phyloP scores from a whole-genome alignment of 768 basidiomycete genomes.

The Heimioporus sp. region DNA sequence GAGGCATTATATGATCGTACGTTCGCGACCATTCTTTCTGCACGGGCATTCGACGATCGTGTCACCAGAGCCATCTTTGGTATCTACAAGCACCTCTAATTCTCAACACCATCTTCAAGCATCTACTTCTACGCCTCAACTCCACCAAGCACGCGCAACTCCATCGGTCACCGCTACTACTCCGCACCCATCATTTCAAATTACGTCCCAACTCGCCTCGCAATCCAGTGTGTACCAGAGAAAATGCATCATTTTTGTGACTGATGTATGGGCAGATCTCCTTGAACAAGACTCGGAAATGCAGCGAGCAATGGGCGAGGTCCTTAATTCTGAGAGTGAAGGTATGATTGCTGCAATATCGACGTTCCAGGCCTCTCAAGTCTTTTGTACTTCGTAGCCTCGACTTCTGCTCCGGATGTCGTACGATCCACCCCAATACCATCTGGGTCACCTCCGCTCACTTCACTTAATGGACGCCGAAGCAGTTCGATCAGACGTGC shows the following conservation, averaged over 20 bases:
- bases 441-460: constrained; percentile 10
- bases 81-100: constrained; percentile 13
- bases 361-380: background rate
- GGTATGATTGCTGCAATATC: constrained; percentile 10
- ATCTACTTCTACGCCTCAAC: constrained; percentile 37
- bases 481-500: constrained; percentile 6
- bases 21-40: constrained; percentile 11
- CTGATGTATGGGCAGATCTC: constrained; percentile 44
- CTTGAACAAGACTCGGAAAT: constrained; percentile 72
- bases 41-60: constrained; percentile 1
- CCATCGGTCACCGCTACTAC: constrained; percentile 56
- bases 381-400: constrained; percentile 5
- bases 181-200: constrained; percentile 49
- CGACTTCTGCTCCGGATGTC: constrained; percentile 9
- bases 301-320: constrained; percentile 57
- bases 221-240: constrained; percentile 51
- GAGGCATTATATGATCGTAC: constrained; percentile 36
- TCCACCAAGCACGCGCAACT: constrained; percentile 38
- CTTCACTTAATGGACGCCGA: constrained; percentile 10
- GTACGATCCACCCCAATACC: constrained; percentile 4
- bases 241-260: background rate
- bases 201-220: constrained; percentile 48
- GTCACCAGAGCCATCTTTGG: constrained; percentile 12
- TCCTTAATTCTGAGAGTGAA: constrained; percentile 52
- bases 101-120: constrained; percentile 17